phyloP scores from a whole-genome alignment of 2,329 filamentous ascomycete genomes.

The Rachicladosporium sp. region DNA sequence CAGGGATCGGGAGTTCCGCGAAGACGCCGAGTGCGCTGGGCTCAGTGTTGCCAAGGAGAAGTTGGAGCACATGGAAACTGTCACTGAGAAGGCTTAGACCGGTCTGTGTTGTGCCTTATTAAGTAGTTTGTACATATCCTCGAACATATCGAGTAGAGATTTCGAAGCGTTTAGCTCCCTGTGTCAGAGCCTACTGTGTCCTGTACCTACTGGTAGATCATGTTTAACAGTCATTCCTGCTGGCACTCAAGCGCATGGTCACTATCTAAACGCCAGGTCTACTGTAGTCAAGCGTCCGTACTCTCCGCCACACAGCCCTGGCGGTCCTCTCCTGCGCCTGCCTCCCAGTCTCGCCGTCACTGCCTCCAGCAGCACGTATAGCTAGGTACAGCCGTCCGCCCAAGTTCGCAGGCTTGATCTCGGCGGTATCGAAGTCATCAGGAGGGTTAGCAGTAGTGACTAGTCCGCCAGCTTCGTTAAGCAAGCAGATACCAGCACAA shows the following conservation, averaged over 20 bases:
- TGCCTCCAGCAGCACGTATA: constrained; percentile 55
- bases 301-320: constrained; percentile 60
- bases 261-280: constrained; percentile 41
- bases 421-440: constrained; percentile 39
- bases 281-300: constrained; percentile 52
- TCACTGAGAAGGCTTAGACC: background rate
- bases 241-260: too few relatives aligned
- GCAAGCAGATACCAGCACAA: constrained; percentile 59
- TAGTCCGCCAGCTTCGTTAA: constrained; percentile 61
- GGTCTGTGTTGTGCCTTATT: too few relatives aligned
- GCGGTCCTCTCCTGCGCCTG: constrained; percentile 59
- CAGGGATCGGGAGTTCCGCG: constrained; percentile 30
- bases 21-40: constrained; percentile 27
- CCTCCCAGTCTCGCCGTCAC: constrained; percentile 48
- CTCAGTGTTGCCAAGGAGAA: constrained; percentile 26
- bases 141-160: too few relatives aligned
- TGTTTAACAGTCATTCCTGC: too few relatives aligned
- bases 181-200: too few relatives aligned
- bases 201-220: too few relatives aligned
- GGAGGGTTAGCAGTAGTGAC: constrained; percentile 65
- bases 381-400: constrained; percentile 61
- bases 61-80: constrained; percentile 18
- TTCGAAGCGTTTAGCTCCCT: too few relatives aligned
- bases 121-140: too few relatives aligned
- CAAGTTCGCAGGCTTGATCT: constrained; percentile 48